phyloP scores from a whole-genome alignment of 2,329 filamentous ascomycete species.

The Stagonosporopsis chrysanthemi region DNA sequence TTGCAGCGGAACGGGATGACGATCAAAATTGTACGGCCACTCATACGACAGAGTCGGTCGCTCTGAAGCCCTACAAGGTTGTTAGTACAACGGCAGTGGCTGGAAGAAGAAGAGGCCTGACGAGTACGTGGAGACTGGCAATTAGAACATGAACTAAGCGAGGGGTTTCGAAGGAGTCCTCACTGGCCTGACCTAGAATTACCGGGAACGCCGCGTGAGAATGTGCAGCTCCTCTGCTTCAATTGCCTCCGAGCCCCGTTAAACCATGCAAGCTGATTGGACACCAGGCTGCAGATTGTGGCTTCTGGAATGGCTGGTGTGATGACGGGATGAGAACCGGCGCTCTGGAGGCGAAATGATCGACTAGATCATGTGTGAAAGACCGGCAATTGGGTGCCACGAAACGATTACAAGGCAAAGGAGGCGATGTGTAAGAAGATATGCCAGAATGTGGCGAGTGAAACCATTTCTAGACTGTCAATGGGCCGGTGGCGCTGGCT shows the following conservation, averaged over 20 bases:
- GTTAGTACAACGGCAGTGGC: slow-evolving; percentile 39
- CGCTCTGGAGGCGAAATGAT: slow-evolving; percentile 49
- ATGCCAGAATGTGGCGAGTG: slow-evolving; percentile 48
- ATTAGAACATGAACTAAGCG: slow-evolving; percentile 35
- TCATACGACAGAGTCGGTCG: slow-evolving; percentile 39
- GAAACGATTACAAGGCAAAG: slow-evolving; percentile 27
- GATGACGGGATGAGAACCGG: slow-evolving; percentile 42
- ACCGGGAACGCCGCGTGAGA: slow-evolving; percentile 44
- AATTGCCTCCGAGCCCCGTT: slow-evolving; percentile 42
- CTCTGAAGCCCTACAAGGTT: slow-evolving; percentile 42
- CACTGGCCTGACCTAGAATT: slow-evolving; percentile 31
- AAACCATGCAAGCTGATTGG: slow-evolving; percentile 39
- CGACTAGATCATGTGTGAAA: slow-evolving; percentile 21
- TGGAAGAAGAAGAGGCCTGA: slow-evolving; percentile 29
- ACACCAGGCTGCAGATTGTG: slow-evolving; percentile 31
- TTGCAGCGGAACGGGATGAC: slow-evolving; percentile 49
- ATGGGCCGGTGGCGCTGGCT: slow-evolving; percentile 46
- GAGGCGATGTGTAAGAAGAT: slow-evolving; percentile 33
- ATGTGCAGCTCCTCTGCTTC: slow-evolving; percentile 43
- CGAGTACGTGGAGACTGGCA: slow-evolving; percentile 34
- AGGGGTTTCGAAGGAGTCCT: slow-evolving; percentile 30
- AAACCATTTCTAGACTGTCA: slow-evolving; percentile 43
- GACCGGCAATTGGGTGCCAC: slow-evolving; percentile 17
- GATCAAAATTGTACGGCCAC: slow-evolving; percentile 46
- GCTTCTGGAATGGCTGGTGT: slow-evolving; percentile 41